Evolutionary conservation across 2,329 filamentous ascomycete genomes (phyloP), one percentile per base, ranked within the genome.

Genomic region (Phaeosphaeria sp.): DNA sequence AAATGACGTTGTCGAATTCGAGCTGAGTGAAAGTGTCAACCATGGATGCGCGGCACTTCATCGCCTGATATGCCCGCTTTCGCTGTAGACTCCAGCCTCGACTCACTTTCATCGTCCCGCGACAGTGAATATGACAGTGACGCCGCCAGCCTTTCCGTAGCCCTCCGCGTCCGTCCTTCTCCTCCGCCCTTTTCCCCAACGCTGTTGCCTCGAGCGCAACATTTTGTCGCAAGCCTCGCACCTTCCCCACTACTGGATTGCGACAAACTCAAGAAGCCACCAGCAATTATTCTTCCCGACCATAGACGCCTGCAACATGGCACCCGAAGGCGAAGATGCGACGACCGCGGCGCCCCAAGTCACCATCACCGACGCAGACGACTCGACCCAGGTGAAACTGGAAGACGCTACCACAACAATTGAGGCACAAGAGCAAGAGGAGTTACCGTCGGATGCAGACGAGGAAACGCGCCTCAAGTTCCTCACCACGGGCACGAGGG

Each of bases 401-500:
- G 39, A 60, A 4, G 57, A 55, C 15, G 49, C 54, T 22, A 41
- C 42, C 17, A 42, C 54, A 25, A 54, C 60, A 2, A 50, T 64
- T 42, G 64, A 57, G 21, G 56, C 58, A 15, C 46, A 63, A 21
- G 52, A 60, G 3, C 42, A 52, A 27, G 64, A 69, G 23, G 67
- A 67, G 15, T 25, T 73, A 13, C 64, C 69, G 13, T 69, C 72
- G 21, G 70, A 77, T 56, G 72, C 72, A 15, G 77, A 79, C 50
- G 80, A 81, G 58, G 77, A 77, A 46, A 74, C 78, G 9, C 73
- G 78, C 17, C 66, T 82, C 13, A 72, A 73, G 52, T 69, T 69
- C 30, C 68, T 77, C 43, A 75, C 74, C n/a, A 75, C 72, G 17
- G 72, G 74, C 21, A 67, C 74, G n/a, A 88, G 92, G 56, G 88